Percentiles rank a stretch among this genome's conserved stretches.
Evolutionary conservation across 768 basidiomycete species (phyloP).

Genomic region (Boletus pseudopeckii): DNA sequence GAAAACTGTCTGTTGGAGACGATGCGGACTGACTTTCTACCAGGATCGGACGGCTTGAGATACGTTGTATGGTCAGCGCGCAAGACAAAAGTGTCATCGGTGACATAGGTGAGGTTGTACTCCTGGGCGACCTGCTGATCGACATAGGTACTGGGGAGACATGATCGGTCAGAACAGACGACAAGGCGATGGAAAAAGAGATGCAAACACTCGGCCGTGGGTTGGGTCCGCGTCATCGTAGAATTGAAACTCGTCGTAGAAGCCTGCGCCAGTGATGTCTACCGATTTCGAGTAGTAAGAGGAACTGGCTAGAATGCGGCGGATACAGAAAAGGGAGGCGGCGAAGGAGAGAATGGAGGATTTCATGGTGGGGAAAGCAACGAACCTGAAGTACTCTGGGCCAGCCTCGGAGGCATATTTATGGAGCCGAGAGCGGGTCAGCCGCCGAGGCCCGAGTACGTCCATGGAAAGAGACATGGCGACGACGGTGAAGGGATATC

Average conservation of each 20-base stretch:
- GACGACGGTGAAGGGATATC: too few species aligned
- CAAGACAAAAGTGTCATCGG: constrained; percentile 26
- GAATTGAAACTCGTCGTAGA: constrained; percentile 48
- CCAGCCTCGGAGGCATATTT: too few species aligned
- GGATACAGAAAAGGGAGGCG: not conserved
- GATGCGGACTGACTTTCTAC: constrained; percentile 31
- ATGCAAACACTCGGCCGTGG: constrained; percentile 59
- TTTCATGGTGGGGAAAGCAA: constrained; percentile 7
- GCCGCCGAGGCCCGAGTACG: too few species aligned
- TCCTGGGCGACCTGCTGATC: constrained; percentile 20
- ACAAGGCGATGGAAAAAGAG: not conserved
- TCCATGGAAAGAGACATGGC: too few species aligned
- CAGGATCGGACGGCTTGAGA: constrained; percentile 20
- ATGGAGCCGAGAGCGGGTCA: too few species aligned
- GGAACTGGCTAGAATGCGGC: not conserved
- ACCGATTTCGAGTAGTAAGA: constrained; percentile 28
- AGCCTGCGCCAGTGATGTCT: constrained; percentile 45
- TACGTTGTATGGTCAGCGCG: constrained; percentile 28
- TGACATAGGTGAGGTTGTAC: constrained; percentile 31
- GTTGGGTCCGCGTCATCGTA: constrained; percentile 58
- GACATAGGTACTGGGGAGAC: constrained; percentile 24
- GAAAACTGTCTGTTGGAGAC: constrained; percentile 20
- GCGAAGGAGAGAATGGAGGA: not conserved
- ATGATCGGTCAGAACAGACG: not conserved
- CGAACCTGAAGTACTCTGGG: constrained; percentile 2